Percentiles rank a stretch among this genome's conserved stretches.
These are phyloP conservation scores for Cercospora sojina DNA, from an alignment of 2,329 filamentous ascomycete species.

Conservation along the genomic window DNA sequence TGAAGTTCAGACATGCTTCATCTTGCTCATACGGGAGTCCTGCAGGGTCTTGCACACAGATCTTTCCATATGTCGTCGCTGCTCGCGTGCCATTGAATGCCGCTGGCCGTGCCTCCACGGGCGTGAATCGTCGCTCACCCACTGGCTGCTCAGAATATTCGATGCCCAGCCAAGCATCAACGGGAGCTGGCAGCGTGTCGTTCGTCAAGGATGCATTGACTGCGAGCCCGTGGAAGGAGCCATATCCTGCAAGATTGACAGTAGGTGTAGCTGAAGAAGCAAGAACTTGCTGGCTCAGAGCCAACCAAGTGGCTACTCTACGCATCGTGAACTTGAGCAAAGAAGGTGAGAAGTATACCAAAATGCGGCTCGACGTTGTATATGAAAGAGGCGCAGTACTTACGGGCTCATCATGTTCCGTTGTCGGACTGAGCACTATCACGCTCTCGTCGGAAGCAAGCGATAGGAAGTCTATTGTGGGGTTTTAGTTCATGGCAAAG, in stretches of 20 bases:
- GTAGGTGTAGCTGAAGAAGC: slow-evolving; percentile 13
- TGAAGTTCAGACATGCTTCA: slow-evolving; percentile 61
- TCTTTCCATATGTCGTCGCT: slow-evolving; percentile 25
- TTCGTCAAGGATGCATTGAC: slow-evolving; percentile 19
- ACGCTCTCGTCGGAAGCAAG: slow-evolving; percentile 6
- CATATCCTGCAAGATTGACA: slow-evolving; percentile 19
- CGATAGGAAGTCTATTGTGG: not conserved
- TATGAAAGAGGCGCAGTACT: not conserved
- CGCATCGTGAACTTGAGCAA: not conserved
- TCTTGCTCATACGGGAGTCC: slow-evolving; percentile 19
- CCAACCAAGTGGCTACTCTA: slow-evolving; percentile 17
- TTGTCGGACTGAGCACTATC: slow-evolving; percentile 3
- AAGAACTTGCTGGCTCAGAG: slow-evolving; percentile 34
- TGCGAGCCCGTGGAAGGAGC: slow-evolving; percentile 21
- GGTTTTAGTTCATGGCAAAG: not conserved
- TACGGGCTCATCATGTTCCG: slow-evolving; percentile 13
- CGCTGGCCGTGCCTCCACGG: slow-evolving; percentile 33
- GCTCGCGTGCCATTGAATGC: slow-evolving; percentile 12
- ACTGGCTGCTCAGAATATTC: slow-evolving; percentile 45
- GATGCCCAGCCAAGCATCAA: slow-evolving; percentile 43
- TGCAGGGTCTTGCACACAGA: slow-evolving; percentile 19
- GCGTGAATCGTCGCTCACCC: slow-evolving; percentile 55
- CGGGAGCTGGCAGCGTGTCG: slow-evolving; percentile 19
- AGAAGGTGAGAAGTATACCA: not conserved
- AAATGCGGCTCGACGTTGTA: not conserved